phyloP scores from a whole-genome alignment of 2,329 filamentous ascomycete genomes.

The Sporothrix brunneoviolacea region DNA sequence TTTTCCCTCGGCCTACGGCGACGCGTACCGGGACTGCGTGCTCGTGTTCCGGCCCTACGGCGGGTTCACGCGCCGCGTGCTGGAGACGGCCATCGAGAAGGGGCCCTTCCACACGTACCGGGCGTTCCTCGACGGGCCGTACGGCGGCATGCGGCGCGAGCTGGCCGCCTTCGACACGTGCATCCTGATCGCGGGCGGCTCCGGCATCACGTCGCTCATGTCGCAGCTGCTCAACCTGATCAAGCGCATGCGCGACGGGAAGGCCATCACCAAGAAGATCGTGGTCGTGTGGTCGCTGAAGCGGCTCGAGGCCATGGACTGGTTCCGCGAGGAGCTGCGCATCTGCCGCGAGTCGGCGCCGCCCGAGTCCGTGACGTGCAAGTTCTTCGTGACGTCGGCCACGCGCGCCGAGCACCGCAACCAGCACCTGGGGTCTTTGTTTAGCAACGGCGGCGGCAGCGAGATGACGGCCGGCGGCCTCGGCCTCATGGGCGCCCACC shows the following conservation, averaged over 20 bases:
- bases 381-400: slow-evolving; percentile 86
- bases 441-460: not conserved
- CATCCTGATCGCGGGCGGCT: slow-evolving; percentile 87
- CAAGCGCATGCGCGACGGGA: slow-evolving; percentile 90
- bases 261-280: slow-evolving; percentile 84
- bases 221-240: slow-evolving; percentile 90
- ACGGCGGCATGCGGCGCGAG: slow-evolving; percentile 87
- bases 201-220: slow-evolving; percentile 87
- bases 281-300: slow-evolving; percentile 93
- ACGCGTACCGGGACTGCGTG: slow-evolving; percentile 80
- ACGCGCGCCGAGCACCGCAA: slow-evolving; percentile 48
- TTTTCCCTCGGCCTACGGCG: slow-evolving; percentile 86
- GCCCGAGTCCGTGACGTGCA: slow-evolving; percentile 81
- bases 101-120: slow-evolving; percentile 88
- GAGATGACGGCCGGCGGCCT: not conserved
- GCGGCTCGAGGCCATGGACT: slow-evolving; percentile 87
- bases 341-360: slow-evolving; percentile 88
- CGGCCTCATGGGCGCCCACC: slow-evolving; percentile 13
- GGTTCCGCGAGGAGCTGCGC: slow-evolving; percentile 91
- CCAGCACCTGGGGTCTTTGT: slow-evolving; percentile 22
- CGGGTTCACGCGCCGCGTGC: slow-evolving; percentile 79
- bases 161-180: slow-evolving; percentile 90
- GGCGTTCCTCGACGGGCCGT: slow-evolving; percentile 88
- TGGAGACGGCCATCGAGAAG: slow-evolving; percentile 76
- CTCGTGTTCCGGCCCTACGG: slow-evolving; percentile 87